A percentile compares a stretch with the other conserved stretches of the same genome.
These are phyloP conservation scores for Prunus davidiana DNA, from an alignment of 306 rosid species.

Conservation along the genomic window DNA sequence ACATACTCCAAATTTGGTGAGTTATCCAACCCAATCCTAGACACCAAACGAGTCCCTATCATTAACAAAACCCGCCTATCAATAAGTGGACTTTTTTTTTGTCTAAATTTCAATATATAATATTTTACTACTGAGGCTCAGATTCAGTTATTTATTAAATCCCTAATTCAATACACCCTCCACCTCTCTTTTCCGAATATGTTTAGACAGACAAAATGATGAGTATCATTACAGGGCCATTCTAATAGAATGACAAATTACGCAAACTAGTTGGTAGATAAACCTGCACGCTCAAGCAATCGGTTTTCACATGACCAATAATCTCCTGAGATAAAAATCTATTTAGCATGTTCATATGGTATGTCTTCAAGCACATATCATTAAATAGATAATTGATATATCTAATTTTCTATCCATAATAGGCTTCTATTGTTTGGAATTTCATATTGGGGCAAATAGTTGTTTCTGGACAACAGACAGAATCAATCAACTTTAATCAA, in stretches of 20 bases:
- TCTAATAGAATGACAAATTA: not conserved
- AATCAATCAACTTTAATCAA: not conserved
- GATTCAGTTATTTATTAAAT: not conserved
- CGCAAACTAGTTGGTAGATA: not conserved
- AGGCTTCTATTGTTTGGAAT: not conserved
- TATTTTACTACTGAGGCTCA: not conserved
- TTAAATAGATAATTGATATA: no score
- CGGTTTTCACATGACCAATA: not conserved
- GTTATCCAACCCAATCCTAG: no score
- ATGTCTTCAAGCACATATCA: no score
- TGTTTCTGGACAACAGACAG: slow-evolving; percentile 16
- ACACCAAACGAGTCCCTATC: no score
- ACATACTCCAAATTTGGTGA: no score
- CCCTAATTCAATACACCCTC: not conserved
- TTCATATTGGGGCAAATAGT: slow-evolving; percentile 17
- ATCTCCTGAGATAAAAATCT: not conserved
- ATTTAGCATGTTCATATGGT: not conserved
- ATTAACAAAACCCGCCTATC: no score
- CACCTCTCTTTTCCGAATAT: not conserved
- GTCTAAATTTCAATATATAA: not conserved
- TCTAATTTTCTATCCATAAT: no score
- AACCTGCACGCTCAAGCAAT: not conserved
- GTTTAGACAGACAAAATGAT: not conserved
- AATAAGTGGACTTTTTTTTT: not conserved
- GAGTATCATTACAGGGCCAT: not conserved